Evolutionary conservation across 2,329 filamentous ascomycete species (phyloP), one percentile per base, ranked within the genome.

Genomic region (Hypoxylon sp.): DNA sequence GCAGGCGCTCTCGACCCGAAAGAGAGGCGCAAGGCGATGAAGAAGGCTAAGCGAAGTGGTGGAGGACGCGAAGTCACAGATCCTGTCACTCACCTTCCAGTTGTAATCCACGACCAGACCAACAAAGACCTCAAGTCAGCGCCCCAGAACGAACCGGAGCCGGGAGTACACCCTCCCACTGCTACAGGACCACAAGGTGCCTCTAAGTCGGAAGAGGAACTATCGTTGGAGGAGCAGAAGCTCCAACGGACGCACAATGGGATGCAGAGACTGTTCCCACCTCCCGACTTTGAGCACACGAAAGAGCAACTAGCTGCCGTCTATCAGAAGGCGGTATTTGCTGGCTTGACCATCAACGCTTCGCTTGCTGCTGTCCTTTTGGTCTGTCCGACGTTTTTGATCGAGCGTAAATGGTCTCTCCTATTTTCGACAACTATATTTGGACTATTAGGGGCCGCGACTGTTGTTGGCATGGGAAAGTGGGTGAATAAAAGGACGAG

Each of bases 31-130:
- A 82, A 81, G 54, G 73, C 75, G 6, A 78, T 80, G 69, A 81
- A 82, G 65, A 78, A 77, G 55, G 72, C 66, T 9, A 76, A 75
- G 46, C 71, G 73, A 42, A 76, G 79, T 46, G 75, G 76, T 38
- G 79, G 76, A n/a, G 78, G 80, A n/a, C 76, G 81, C 57, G 80
- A 88, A 69, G 88, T 91, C 42, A 91, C 88, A 1, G 88, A 91
- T 67, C 88, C 88, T 0, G 81, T 91, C 33, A 91, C 88, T 1
- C 88, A 91, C 72, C 77, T 91, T 2, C 87, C 88, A 1, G 81
- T 90, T 43, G 78, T 75, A 29, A 88, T 90, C 29, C 86, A 89
- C 68, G 88, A 91, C 68, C 87, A 87, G 66, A 90, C 88, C 0
- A 78, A 81, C 23, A 81, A 84, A 33, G 85, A 88, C 48, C 75